phyloP scores from a whole-genome alignment of 306 rosid species.

The Corylus americana region DNA sequence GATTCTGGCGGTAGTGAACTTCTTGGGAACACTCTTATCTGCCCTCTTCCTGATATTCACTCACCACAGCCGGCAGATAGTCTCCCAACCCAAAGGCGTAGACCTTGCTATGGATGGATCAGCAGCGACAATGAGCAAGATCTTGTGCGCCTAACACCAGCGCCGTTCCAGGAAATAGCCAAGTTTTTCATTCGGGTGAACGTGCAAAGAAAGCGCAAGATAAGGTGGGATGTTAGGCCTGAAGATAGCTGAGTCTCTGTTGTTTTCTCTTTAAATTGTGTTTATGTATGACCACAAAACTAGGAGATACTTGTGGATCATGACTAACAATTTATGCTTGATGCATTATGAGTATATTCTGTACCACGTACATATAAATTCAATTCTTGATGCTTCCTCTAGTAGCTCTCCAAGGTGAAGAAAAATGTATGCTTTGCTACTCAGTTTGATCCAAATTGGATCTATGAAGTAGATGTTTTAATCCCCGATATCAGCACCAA shows the following conservation, averaged over 20 bases:
- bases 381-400: not conserved
- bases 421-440: no score
- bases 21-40: not conserved
- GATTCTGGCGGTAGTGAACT: no score
- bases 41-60: constrained; percentile 7
- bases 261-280: not conserved
- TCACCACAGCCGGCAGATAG: constrained; percentile 15
- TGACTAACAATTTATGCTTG: not conserved
- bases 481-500: no score
- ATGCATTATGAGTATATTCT: not conserved
- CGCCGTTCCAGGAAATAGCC: constrained; percentile 29
- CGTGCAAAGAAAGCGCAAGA: constrained; percentile 37
- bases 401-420: no score
- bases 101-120: constrained; percentile 59
- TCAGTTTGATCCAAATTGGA: no score
- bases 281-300: not conserved
- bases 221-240: constrained; percentile 59
- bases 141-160: constrained; percentile 25
- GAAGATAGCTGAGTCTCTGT: constrained; percentile 21
- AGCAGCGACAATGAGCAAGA: constrained; percentile 14
- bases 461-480: no score
- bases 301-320: not conserved
- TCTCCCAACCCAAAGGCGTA: constrained; percentile 17
- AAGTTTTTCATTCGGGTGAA: constrained; percentile 21
- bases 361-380: not conserved